Percentiles rank a stretch among this genome's conserved stretches.
Evolutionary conservation across 306 rosid species (phyloP).

Genomic region (Carpinus viminea): DNA sequence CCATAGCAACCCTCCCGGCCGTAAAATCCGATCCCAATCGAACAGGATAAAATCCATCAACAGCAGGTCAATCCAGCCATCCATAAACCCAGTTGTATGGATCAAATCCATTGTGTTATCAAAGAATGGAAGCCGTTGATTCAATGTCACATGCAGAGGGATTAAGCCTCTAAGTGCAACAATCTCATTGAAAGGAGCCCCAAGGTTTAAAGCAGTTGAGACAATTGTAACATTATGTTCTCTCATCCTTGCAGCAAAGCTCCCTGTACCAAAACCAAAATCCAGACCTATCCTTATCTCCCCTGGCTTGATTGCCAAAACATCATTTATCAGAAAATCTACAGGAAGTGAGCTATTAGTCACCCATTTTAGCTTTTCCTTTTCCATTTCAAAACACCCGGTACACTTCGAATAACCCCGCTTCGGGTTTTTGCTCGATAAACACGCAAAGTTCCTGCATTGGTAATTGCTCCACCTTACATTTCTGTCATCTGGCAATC

Average conservation of each 20-base stretch:
- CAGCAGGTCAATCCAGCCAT: conserved; percentile 86
- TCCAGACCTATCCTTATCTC: conserved; percentile 88
- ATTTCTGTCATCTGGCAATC: conserved; percentile 67
- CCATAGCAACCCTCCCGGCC: conserved; percentile 90
- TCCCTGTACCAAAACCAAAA: conserved; percentile 75
- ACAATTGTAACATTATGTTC: conserved; percentile 74
- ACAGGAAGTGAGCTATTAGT: conserved; percentile 47
- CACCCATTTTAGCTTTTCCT: conserved; percentile 85
- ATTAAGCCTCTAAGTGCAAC: conserved; percentile 85
- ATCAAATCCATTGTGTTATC: conserved; percentile 91
- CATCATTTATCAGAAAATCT: conserved; percentile 56
- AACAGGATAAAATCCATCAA: conserved; percentile 73
- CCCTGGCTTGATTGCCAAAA: conserved; percentile 49
- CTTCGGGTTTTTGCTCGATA: conserved; percentile 66
- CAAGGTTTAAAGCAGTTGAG: conserved; percentile 77
- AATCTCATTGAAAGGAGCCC: conserved; percentile 93
- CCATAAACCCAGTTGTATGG: conserved; percentile 75
- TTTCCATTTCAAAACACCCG: conserved; percentile 91
- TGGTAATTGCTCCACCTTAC: conserved; percentile 86
- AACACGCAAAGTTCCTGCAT: conserved; percentile 78
- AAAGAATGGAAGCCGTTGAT: conserved; percentile 79
- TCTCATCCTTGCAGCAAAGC: conserved; percentile 94
- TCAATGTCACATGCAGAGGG: conserved; percentile 70
- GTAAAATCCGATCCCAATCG: conserved; percentile 86
- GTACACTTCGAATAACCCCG: conserved; percentile 72